These are phyloP conservation scores for Clarireedia monteithiana DNA, from an alignment of 2,329 filamentous ascomycete genomes.

Conservation along the genomic window DNA sequence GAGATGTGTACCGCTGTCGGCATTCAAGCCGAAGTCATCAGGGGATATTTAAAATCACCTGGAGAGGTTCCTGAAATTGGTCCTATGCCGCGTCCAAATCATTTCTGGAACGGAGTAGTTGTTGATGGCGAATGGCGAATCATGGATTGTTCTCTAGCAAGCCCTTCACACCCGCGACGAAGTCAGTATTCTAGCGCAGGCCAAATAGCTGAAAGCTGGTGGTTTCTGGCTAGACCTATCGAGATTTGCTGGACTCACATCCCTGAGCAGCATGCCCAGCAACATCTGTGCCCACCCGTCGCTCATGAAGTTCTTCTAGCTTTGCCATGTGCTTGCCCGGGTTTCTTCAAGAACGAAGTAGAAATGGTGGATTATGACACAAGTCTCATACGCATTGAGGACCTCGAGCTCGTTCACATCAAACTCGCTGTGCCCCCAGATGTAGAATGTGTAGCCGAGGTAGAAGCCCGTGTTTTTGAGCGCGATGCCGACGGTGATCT, in stretches of 20 bases:
- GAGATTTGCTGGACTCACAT: conserved; percentile 96
- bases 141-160: conserved; percentile 88
- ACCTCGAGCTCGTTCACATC: conserved; percentile 87
- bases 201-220: conserved; percentile 75
- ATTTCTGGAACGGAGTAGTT: conserved; percentile 95
- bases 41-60: conserved; percentile 84
- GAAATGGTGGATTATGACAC: conserved; percentile 89
- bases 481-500: conserved; percentile 82
- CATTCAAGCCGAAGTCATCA: conserved; percentile 77
- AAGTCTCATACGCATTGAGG: conserved; percentile 74
- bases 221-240: conserved; percentile 82
- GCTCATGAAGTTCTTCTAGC: conserved; percentile 80
- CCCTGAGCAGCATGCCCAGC: conserved; percentile 76
- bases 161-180: conserved; percentile 80
- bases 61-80: conserved; percentile 77
- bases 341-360: conserved; percentile 76
- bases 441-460: conserved; percentile 85
- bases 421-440: conserved; percentile 83
- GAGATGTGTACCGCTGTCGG: conserved; percentile 94
- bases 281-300: conserved; percentile 86
- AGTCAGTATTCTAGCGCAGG: conserved; percentile 66
- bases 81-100: conserved; percentile 79
- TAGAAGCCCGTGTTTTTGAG: conserved; percentile 75
- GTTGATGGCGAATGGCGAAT: conserved; percentile 95
- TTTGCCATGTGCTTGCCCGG: conserved; percentile 76